Evolutionary conservation across 768 basidiomycete genomes (phyloP).

Genomic region (Coprinellus micaceus): DNA sequence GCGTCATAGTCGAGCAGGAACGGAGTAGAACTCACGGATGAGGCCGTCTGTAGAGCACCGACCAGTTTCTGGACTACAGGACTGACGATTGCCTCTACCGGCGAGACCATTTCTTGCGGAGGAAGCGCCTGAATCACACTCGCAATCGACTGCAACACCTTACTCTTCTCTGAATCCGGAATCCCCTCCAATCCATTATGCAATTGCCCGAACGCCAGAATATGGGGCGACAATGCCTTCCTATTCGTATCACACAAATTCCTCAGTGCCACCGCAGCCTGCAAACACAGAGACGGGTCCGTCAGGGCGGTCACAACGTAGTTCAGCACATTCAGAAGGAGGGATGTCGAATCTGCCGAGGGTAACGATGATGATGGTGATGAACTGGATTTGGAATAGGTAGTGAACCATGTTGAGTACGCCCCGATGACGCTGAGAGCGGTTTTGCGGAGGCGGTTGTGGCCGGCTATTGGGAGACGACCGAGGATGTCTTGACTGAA

Average conservation of each 20-base stretch:
- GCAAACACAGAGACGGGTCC: conserved; percentile 59
- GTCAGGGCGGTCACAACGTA: conserved; percentile 71
- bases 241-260: conserved; percentile 90
- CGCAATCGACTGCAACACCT: conserved; percentile 88
- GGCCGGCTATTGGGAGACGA: conserved; percentile 59
- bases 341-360: conserved; percentile 32
- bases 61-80: conserved; percentile 71
- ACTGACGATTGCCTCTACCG: conserved; percentile 71
- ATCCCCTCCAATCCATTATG: conserved; percentile 73
- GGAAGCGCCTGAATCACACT: conserved; percentile 92
- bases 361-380: too few species aligned
- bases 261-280: conserved; percentile 78
- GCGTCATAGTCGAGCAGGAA: neutral
- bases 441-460: conserved; percentile 68
- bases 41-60: conserved; percentile 54
- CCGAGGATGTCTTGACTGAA: conserved; percentile 75
- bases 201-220: conserved; percentile 78
- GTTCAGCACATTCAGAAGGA: conserved; percentile 61
- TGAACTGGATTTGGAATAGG: conserved; percentile 24
- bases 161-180: conserved; percentile 82
- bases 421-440: conserved; percentile 72
- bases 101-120: conserved; percentile 69
- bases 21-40: conserved; percentile 38
- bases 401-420: conserved; percentile 73
- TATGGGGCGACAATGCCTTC: conserved; percentile 76